These are phyloP conservation scores for Aurinia saxatilis DNA, from an alignment of 345 rosid species.

Conservation along the genomic window DNA sequence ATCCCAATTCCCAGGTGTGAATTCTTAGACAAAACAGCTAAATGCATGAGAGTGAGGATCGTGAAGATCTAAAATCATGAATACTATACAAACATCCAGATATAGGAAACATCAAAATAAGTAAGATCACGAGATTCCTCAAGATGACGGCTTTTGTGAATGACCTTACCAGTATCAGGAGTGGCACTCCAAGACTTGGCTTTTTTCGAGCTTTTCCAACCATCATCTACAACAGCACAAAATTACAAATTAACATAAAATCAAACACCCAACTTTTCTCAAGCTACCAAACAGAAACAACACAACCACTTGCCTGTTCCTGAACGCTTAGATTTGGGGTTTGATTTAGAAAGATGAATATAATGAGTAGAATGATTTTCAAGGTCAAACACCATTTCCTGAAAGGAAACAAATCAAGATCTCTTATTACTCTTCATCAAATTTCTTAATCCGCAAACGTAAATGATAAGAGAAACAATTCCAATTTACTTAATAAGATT, in stretches of 20 bases:
- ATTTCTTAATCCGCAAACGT: not conserved
- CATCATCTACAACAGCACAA: conserved; percentile 10
- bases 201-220: conserved; percentile 12
- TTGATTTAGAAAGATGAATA: conserved; percentile 83
- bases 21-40: conserved; percentile 18
- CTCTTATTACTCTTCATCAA: not conserved
- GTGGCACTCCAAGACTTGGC: conserved; percentile 26
- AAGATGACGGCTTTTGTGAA: conserved; percentile 2
- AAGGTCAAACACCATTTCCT: conserved; percentile 90
- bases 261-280: not conserved
- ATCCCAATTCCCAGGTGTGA: conserved; percentile 32
- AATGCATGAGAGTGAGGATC: not conserved
- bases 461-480: not conserved
- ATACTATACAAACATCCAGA: not conserved
- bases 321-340: conserved; percentile 79
- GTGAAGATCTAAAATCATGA: not conserved
- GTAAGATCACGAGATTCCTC: conserved; percentile 1
- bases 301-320: conserved; percentile 44
- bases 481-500: no score
- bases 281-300: not conserved
- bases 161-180: conserved; percentile 51
- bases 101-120: not conserved
- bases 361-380: conserved; percentile 75
- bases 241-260: not conserved
- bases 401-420: conserved; percentile 16